Evolutionary conservation across 768 basidiomycete genomes (phyloP).

Genomic region (Lactarius indigo): DNA sequence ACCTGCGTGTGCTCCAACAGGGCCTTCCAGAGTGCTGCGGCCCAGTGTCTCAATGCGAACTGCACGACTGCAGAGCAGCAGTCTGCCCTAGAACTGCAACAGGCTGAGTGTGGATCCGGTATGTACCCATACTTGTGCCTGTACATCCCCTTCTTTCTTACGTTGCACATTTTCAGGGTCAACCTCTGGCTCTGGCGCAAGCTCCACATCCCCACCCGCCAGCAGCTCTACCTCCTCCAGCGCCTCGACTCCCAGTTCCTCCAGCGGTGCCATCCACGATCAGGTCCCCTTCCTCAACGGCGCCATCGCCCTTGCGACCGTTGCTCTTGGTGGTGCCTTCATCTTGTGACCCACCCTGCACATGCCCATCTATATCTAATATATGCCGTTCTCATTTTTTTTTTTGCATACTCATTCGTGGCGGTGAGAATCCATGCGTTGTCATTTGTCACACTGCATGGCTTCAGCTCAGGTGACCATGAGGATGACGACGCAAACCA

Average conservation of each 20-base stretch:
- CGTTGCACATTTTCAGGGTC: neutral
- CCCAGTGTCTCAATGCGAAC: conserved; percentile 33
- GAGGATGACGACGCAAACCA: neutral
- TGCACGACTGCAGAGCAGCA: conserved; percentile 35
- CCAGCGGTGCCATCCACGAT: neutral
- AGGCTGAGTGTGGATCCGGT: conserved; percentile 31
- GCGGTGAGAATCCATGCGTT: neutral
- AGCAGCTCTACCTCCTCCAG: neutral
- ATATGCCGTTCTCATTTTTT: neutral
- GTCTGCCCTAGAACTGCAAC: conserved; percentile 34
- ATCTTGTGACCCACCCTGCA: neutral
- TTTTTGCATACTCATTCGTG: neutral
- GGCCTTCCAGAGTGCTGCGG: conserved; percentile 35
- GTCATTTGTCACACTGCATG: neutral
- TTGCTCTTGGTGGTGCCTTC: conserved; percentile 6
- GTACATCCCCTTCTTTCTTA: neutral
- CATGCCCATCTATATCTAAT: neutral
- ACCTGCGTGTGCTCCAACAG: conserved; percentile 38
- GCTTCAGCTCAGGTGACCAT: neutral
- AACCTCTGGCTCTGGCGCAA: neutral
- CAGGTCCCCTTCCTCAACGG: conserved; percentile 7
- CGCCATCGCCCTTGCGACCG: neutral
- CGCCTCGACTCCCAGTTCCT: neutral
- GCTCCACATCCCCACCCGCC: neutral
- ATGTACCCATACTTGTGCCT: neutral